Evolutionary conservation across 192 early-diverging fungal genomes (phyloP).

Genomic region (Coemansia guatemalensis): DNA sequence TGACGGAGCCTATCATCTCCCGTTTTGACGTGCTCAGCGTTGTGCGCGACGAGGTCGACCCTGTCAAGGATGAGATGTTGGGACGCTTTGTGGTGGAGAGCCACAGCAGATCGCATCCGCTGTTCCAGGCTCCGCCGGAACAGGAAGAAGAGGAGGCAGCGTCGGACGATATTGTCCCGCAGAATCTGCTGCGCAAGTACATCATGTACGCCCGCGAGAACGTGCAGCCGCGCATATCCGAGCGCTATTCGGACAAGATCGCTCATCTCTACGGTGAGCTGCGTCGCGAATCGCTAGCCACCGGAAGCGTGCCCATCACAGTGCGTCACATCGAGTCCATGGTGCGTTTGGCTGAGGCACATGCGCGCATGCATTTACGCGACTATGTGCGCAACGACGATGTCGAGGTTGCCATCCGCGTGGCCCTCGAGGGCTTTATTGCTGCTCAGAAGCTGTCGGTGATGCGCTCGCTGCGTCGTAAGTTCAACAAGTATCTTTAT

Average conservation of each 20-base stretch:
- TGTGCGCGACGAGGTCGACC: constrained; percentile 90
- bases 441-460: constrained; percentile 92
- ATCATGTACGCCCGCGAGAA: constrained; percentile 84
- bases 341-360: constrained; percentile 81
- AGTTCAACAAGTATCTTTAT: constrained; percentile 86
- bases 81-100: constrained; percentile 92
- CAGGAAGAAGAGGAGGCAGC: constrained; percentile 50
- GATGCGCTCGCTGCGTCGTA: constrained; percentile 74
- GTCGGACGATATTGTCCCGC: constrained; percentile 60
- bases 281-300: constrained; percentile 79
- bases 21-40: constrained; percentile 98
- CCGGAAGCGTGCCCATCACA: constrained; percentile 82
- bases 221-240: constrained; percentile 73
- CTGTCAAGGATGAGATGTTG: constrained; percentile 84
- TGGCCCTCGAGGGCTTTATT: constrained; percentile 88
- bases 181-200: constrained; percentile 82
- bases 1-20: constrained; percentile 98
- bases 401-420: constrained; percentile 89
- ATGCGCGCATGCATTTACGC: constrained; percentile 95
- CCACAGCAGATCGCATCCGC: constrained; percentile 90
- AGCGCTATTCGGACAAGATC: constrained; percentile 88
- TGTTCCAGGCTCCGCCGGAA: constrained; percentile 39
- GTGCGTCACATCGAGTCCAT: constrained; percentile 87
- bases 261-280: constrained; percentile 89
- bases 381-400: constrained; percentile 89